A percentile compares a stretch with the other conserved stretches of the same genome.
These are phyloP conservation scores for Wolfiporia cocos DNA, from an alignment of 1,284 basidiomycete genomes.

Conservation along the genomic window DNA sequence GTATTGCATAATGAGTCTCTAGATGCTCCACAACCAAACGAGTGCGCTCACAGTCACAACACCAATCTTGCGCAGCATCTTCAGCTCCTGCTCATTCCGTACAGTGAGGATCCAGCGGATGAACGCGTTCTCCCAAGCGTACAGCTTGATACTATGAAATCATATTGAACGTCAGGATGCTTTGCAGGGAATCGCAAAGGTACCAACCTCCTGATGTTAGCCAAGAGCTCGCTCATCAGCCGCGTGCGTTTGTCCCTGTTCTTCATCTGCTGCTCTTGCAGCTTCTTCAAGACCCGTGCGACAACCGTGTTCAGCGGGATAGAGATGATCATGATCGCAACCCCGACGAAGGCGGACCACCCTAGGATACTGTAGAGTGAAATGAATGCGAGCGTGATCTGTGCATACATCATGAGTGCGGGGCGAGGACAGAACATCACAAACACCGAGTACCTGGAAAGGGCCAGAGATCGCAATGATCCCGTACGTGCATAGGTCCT, in stretches of 20 bases:
- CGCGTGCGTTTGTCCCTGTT: conserved; percentile 75
- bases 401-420: conserved; percentile 4
- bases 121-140: conserved; percentile 89
- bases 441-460: conserved; percentile 46
- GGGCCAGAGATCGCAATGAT: conserved; percentile 68
- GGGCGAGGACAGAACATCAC: not conserved
- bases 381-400: conserved; percentile 86
- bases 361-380: conserved; percentile 87
- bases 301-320: conserved; percentile 79
- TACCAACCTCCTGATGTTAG: conserved; percentile 80
- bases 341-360: conserved; percentile 90
- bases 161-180: not conserved
- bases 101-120: conserved; percentile 68
- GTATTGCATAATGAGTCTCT: not conserved
- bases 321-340: conserved; percentile 85
- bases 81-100: conserved; percentile 82
- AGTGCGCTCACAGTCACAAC: conserved; percentile 53
- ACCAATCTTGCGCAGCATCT: conserved; percentile 79
- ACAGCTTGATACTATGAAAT: conserved; percentile 68
- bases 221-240: conserved; percentile 78
- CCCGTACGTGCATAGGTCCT: conserved; percentile 83
- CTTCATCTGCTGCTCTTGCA: conserved; percentile 90
- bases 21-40: no score
- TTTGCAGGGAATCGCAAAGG: not conserved
- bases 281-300: conserved; percentile 68